Base-by-base conservation (phyloP, 257 asterid species). In the Jaltomata sinuosa region DNA sequence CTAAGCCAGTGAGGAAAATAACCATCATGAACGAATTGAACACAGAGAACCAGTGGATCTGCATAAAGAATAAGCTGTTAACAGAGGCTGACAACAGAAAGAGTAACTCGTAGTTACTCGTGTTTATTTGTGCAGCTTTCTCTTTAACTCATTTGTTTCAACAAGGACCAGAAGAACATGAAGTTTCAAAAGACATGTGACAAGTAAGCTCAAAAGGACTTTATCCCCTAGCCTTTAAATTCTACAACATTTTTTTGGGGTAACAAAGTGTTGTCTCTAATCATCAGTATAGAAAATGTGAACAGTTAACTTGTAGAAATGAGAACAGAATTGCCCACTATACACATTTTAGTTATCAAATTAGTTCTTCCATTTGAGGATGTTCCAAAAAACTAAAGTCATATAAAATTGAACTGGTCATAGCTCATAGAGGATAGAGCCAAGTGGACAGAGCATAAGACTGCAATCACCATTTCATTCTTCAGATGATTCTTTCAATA, bases 41-140 rank as follows among this genome's bases (percentile, higher is more conserved):
- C 85, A 94, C 91, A 19, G 95, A 94, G 87, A 93, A 94, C 97
- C 98, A 93, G 91, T 94, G 98, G 74, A 92, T 91, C 98, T 94
- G 97, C 90, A 86, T 57, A 85, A 87, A 34, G 50, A 87, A 14
- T 27, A 77, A 49, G 81, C 49, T 47, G 29, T 77, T 77, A 77
- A 47, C 62, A 77, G 62, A 77, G 81, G 81, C 62, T 77, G 62
- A 45, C 62, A 77, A 74, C 42, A 47, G 82, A 71, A 59, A 81
- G 22, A 81, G 34, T 9, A 82, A 29, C 27, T 40, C 29, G 1
- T 16, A 76, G 61, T 45, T 76, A 47, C 81, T 76, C 15, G 2
- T 8, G 14, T 15, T 76, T 27, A 49, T 49, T 27, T 76, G 29
- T 34, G 81, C 62, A 27, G 62, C 36, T 77, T 25, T 49, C 42